phyloP scores from a whole-genome alignment of 345 rosid species.

The Acer saccharum region DNA sequence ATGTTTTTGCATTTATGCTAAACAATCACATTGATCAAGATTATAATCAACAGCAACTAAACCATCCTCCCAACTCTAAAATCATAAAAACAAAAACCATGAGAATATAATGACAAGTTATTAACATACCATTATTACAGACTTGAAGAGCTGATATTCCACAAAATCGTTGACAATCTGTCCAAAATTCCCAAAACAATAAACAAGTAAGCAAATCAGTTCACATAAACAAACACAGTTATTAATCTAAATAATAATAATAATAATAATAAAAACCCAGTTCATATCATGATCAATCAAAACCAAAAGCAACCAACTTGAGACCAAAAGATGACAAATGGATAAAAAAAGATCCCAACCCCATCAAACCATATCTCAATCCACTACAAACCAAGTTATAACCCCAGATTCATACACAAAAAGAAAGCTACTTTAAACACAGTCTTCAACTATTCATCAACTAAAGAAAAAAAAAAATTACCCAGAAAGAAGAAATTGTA shows the following conservation, averaged over 20 bases:
- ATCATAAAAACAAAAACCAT: conserved; percentile 10
- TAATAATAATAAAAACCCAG: conserved; percentile 1
- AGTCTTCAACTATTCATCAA: neutral
- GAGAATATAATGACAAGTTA: neutral
- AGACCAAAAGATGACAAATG: neutral
- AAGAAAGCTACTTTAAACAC: neutral
- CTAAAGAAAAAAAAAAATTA: neutral
- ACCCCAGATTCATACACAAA: neutral
- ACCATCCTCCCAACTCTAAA: neutral
- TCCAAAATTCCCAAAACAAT: conserved; percentile 7
- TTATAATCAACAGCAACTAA: conserved; percentile 18
- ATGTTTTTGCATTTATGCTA: neutral
- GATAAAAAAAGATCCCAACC: neutral
- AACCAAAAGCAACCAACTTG: neutral
- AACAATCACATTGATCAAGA: neutral
- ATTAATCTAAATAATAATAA: neutral
- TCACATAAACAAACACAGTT: neutral
- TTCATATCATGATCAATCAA: conserved; percentile 11
- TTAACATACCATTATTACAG: conserved; percentile 28
- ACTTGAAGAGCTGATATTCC: conserved; percentile 3
- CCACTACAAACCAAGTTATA: neutral
- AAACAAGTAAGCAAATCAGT: conserved; percentile 1
- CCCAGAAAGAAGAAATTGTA: neutral
- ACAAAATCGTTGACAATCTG: conserved; percentile 14
- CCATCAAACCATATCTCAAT: neutral